These are phyloP conservation scores for Fusarium camptoceras DNA, from an alignment of 2,329 filamentous ascomycete species.

Conservation along the genomic window DNA sequence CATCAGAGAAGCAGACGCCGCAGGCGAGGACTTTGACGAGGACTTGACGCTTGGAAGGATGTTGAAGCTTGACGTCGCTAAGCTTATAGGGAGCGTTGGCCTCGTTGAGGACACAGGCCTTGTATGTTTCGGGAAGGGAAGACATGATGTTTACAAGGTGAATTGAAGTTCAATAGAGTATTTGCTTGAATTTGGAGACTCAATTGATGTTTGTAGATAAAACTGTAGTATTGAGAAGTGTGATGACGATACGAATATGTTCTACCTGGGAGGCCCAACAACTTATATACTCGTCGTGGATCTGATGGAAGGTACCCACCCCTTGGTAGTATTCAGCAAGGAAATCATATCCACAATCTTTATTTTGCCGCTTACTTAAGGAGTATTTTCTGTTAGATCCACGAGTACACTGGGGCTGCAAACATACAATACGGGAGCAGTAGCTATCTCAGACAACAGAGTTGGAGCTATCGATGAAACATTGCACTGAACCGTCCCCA, in stretches of 20 bases:
- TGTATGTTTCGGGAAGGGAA: slow-evolving; percentile 73
- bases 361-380: too few species aligned
- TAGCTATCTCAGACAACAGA: background rate
- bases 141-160: slow-evolving; percentile 37
- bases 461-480: background rate
- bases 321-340: too few species aligned
- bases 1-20: slow-evolving; percentile 77
- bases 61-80: slow-evolving; percentile 68
- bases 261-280: too few species aligned
- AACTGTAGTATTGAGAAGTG: background rate
- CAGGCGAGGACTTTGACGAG: slow-evolving; percentile 79
- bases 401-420: background rate
- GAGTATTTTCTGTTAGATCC: too few species aligned
- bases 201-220: background rate
- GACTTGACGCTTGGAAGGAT: slow-evolving; percentile 68
- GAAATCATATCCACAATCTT: too few species aligned
- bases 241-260: background rate
- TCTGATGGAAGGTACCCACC: too few species aligned
- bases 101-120: slow-evolving; percentile 70
- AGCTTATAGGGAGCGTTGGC: slow-evolving; percentile 65
- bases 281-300: too few species aligned
- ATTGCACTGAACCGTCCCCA: background rate
- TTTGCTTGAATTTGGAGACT: background rate
- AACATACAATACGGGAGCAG: background rate
- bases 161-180: background rate